Conservation (phyloP, 495 filamentous ascomycete genomes). For the Talaromyces wortmannii region DNA sequence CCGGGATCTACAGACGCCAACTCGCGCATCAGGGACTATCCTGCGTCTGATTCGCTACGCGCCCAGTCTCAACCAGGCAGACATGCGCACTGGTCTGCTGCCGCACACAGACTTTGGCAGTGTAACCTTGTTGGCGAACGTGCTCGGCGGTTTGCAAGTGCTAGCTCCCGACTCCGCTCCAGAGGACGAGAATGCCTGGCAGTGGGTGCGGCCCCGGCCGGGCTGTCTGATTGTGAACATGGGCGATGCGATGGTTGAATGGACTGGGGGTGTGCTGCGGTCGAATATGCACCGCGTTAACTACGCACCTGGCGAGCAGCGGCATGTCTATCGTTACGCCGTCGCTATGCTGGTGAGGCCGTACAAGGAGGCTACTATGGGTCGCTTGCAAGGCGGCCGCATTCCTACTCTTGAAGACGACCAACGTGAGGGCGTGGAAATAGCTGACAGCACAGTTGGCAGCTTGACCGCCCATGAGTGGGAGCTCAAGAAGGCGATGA, state of each 20-base stretch:
- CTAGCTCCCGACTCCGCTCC: slow-evolving; percentile 25
- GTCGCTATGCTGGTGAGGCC: slow-evolving; percentile 1
- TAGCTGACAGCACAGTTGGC: background rate
- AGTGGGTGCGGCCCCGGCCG: slow-evolving; percentile 39
- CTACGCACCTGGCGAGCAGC: slow-evolving; percentile 1
- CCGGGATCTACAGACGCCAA: background rate
- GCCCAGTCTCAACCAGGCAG: background rate
- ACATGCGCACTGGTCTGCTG: background rate
- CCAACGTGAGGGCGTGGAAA: background rate
- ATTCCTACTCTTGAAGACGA: slow-evolving; percentile 2
- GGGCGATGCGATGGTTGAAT: slow-evolving; percentile 49
- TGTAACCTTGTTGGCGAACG: slow-evolving; percentile 48
- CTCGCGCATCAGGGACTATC: slow-evolving; percentile 6
- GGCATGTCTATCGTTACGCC: background rate
- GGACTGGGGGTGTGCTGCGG: slow-evolving; percentile 38
- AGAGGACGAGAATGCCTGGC: slow-evolving; percentile 23
- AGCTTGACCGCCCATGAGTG: background rate
- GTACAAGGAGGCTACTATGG: slow-evolving; percentile 2
- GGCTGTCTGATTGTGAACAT: slow-evolving; percentile 50
- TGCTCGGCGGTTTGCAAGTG: slow-evolving; percentile 50
- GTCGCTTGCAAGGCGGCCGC: background rate
- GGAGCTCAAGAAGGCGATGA: slow-evolving; percentile 1
- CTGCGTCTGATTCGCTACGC: slow-evolving; percentile 8
- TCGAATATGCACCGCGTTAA: slow-evolving; percentile 49
- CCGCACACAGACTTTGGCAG: slow-evolving; percentile 52